Conservation (phyloP, 176 grass and related monocot species). For the Zea mays region DNA sequence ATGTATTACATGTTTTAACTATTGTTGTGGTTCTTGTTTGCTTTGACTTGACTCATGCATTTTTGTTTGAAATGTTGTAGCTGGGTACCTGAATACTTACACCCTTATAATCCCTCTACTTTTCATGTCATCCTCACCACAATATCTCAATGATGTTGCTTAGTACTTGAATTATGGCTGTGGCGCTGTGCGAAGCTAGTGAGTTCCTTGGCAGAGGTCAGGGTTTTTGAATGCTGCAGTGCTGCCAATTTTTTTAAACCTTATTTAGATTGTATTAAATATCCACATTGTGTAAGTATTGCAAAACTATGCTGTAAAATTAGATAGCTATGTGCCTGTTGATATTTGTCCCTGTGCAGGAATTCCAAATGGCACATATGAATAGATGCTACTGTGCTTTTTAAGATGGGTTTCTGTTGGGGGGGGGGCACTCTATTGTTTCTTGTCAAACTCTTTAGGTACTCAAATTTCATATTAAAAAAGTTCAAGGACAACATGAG, state of each 20-base stretch:
- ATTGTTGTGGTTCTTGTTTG: background rate
- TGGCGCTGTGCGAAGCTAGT: constrained; percentile 16
- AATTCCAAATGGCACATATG: background rate
- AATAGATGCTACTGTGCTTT: background rate
- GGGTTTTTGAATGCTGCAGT: constrained; percentile 2
- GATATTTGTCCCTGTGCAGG: background rate
- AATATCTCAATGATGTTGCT: constrained; percentile 7
- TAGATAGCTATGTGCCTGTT: constrained; percentile 4
- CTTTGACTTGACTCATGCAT: background rate
- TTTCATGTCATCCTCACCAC: background rate
- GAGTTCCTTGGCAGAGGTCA: constrained; percentile 13
- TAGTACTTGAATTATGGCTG: constrained; percentile 27
- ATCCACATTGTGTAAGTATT: background rate
- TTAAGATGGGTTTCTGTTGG: background rate
- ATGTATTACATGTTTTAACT: background rate
- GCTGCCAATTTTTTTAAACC: background rate
- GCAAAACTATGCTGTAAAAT: constrained; percentile 13
- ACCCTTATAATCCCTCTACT: background rate
- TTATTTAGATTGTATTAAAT: background rate
- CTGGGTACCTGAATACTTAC: background rate
- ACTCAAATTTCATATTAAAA: constrained; percentile 22
- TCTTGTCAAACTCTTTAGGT: background rate
- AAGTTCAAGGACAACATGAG: background rate
- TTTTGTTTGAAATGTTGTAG: constrained; percentile 25
- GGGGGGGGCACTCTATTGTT: background rate